Evolutionary conservation across 345 rosid genomes (phyloP).

Genomic region (Citrus hindsii): DNA sequence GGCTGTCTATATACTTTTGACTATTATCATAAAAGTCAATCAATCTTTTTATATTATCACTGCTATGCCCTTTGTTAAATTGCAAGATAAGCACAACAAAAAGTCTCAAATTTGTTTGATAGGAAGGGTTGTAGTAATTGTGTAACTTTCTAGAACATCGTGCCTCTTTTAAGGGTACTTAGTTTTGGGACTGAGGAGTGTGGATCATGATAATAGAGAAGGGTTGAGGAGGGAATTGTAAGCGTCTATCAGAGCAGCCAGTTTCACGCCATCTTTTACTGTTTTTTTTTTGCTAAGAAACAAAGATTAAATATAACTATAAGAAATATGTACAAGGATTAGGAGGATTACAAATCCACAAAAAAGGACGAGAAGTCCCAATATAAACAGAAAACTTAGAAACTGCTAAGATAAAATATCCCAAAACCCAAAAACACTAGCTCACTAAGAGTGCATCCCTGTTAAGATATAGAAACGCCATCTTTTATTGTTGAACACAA

Average conservation of each 20-base stretch:
- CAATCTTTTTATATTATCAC: background rate
- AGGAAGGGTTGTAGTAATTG: background rate
- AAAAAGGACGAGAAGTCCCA: too few species aligned
- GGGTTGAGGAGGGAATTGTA: background rate
- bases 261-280: background rate
- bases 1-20: background rate
- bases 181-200: background rate
- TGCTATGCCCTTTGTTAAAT: background rate
- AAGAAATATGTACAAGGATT: too few species aligned
- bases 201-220: background rate
- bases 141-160: background rate
- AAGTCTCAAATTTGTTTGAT: background rate
- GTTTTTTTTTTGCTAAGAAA: too few species aligned
- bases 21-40: background rate
- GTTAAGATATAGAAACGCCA: background rate
- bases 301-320: too few species aligned
- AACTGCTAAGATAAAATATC: too few species aligned
- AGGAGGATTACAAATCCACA: too few species aligned
- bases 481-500: background rate
- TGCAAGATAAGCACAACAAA: background rate
- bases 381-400: too few species aligned
- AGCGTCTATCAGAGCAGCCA: background rate
- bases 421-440: too few species aligned
- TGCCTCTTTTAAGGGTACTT: background rate
- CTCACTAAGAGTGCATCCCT: too few species aligned